phyloP scores from a whole-genome alignment of 1,284 basidiomycete genomes.

The Rhodotorula sp. region DNA sequence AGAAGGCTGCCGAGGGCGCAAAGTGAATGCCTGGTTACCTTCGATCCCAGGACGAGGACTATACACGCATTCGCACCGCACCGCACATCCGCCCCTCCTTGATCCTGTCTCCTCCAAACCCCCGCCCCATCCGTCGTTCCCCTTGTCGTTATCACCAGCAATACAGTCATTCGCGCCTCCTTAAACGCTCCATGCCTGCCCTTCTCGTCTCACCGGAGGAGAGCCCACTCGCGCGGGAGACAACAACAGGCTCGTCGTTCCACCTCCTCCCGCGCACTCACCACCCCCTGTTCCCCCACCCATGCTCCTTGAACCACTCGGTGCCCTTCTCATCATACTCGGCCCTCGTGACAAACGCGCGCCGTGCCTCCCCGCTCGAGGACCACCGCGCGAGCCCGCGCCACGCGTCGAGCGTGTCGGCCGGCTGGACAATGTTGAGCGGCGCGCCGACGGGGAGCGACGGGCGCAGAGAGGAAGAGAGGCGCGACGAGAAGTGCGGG shows the following conservation, averaged over 20 bases:
- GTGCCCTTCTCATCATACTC: conserved; percentile 92
- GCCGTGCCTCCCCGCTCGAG: conserved; percentile 52
- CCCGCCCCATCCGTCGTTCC: not conserved
- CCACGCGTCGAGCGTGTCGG: conserved; percentile 73
- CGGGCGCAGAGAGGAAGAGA: conserved; percentile 71
- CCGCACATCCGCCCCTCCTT: not conserved
- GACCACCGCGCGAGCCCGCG: conserved; percentile 82
- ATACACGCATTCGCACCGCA: no score
- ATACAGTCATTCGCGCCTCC: not conserved
- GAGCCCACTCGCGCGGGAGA: not conserved
- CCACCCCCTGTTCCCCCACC: conserved; percentile 52
- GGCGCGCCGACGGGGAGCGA: conserved; percentile 80
- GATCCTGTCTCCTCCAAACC: not conserved
- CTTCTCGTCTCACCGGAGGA: not conserved
- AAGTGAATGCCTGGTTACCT: not conserved
- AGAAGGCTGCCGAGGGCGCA: conserved; percentile 21
- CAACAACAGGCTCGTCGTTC: not conserved
- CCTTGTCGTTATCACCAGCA: not conserved
- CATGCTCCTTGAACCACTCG: conserved; percentile 64
- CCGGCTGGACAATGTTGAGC: conserved; percentile 59
- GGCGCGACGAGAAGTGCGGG: conserved; percentile 68
- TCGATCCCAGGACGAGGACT: no score
- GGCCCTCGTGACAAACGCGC: conserved; percentile 65
- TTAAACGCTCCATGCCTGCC: not conserved
- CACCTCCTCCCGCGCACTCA: not conserved